Evolutionary conservation across 331 rosid genomes (phyloP).

Genomic region (Quercus tomentella): DNA sequence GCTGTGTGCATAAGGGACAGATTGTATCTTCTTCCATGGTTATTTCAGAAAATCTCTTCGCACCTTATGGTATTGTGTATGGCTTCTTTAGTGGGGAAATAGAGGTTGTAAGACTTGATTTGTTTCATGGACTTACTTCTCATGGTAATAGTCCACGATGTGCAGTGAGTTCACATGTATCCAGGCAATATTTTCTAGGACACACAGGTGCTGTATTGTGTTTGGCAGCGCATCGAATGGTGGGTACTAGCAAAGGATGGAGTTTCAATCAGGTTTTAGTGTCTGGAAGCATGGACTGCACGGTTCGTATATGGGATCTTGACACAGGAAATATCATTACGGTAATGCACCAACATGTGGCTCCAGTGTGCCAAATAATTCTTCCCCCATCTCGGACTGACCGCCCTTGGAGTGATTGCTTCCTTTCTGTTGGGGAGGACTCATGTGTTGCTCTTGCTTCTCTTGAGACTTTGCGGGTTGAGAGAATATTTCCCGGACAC

Average conservation of each 20-base stretch:
- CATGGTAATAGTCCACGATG: slow-evolving; percentile 41
- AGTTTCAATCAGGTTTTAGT: slow-evolving; percentile 58
- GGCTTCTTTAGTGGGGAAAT: slow-evolving; percentile 78
- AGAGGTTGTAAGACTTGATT: slow-evolving; percentile 68
- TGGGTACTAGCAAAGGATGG: slow-evolving; percentile 40
- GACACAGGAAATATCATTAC: slow-evolving; percentile 60
- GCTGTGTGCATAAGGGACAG: slow-evolving; percentile 32
- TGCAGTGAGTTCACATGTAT: slow-evolving; percentile 36
- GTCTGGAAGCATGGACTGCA: slow-evolving; percentile 93
- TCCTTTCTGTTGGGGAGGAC: slow-evolving; percentile 96
- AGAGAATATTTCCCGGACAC: slow-evolving; percentile 95
- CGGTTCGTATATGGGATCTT: slow-evolving; percentile 87
- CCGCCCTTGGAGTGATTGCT: slow-evolving; percentile 82
- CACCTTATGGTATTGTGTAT: slow-evolving; percentile 74
- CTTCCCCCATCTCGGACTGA: slow-evolving; percentile 65
- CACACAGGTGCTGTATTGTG: slow-evolving; percentile 86
- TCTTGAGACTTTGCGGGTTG: slow-evolving; percentile 83
- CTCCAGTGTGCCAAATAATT: slow-evolving; percentile 86
- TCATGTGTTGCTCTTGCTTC: slow-evolving; percentile 86
- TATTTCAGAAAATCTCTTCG: slow-evolving; percentile 53
- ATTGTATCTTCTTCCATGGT: slow-evolving; percentile 74
- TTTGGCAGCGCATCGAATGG: slow-evolving; percentile 85
- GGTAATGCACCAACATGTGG: slow-evolving; percentile 94
- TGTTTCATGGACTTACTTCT: slow-evolving; percentile 52
- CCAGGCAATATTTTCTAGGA: slow-evolving; percentile 60